These are phyloP conservation scores for Colletotrichum liriopes DNA, from an alignment of 2,329 filamentous ascomycete genomes.

Conservation along the genomic window DNA sequence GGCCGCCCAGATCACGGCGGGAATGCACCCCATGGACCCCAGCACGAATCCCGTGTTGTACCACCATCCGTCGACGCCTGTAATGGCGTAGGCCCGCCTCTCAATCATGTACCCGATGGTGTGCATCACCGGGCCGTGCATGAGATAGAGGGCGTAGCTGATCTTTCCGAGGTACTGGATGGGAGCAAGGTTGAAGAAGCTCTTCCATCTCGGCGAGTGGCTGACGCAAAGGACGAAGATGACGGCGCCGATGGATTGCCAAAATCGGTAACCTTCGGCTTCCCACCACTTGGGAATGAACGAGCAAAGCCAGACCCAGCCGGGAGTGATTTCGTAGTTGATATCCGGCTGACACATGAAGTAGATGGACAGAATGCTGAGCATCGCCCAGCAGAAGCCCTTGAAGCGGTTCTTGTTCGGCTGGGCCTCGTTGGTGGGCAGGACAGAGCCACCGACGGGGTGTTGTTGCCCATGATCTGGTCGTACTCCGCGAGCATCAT, in stretches of 20 bases:
- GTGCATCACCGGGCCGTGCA: constrained; percentile 72
- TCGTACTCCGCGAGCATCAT: constrained; percentile 71
- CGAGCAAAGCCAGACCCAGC: constrained; percentile 65
- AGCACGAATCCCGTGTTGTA: constrained; percentile 65
- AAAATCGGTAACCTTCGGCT: constrained; percentile 68
- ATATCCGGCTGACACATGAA: constrained; percentile 65
- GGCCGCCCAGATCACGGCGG: constrained; percentile 67
- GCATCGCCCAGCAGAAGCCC: constrained; percentile 51
- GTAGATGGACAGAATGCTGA: constrained; percentile 68
- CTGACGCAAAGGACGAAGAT: constrained; percentile 67
- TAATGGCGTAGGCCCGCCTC: constrained; percentile 63
- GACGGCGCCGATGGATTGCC: constrained; percentile 68
- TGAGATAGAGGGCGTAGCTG: constrained; percentile 74
- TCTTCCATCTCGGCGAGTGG: constrained; percentile 63
- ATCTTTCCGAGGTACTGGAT: constrained; percentile 74
- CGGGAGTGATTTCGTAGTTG: constrained; percentile 61
- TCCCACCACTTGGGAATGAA: constrained; percentile 66
- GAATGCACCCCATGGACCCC: constrained; percentile 64
- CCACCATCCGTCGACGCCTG: constrained; percentile 61
- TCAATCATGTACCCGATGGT: constrained; percentile 68
- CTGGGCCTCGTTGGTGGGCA: constrained; percentile 48
- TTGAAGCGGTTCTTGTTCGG: constrained; percentile 18
- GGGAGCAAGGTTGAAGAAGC: constrained; percentile 63
- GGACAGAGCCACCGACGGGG: constrained; percentile 39
- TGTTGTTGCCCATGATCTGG: constrained; percentile 60